Conservation (phyloP, 768 basidiomycete genomes). For the Lactarius quietus region DNA sequence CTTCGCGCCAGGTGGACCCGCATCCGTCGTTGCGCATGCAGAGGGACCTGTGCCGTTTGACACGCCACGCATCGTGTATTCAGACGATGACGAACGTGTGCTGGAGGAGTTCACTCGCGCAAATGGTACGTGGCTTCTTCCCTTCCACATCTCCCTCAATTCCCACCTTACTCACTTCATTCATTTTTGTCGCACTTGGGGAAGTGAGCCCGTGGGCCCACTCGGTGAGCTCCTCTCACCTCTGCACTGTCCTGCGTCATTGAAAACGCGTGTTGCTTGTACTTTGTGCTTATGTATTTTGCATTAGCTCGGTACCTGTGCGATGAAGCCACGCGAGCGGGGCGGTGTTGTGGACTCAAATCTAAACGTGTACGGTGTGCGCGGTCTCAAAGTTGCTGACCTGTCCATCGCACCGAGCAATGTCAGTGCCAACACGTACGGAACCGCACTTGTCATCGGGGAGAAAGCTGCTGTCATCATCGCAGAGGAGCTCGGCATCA, state of each 20-base stretch:
- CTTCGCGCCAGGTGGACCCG: conserved; percentile 33
- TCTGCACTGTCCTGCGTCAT: too few relatives aligned
- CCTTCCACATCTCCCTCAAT: not conserved
- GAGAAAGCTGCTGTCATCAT: conserved; percentile 60
- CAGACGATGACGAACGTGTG: conserved; percentile 35
- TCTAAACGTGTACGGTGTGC: conserved; percentile 59
- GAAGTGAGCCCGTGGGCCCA: conserved; percentile 14
- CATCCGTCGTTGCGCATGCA: conserved; percentile 23
- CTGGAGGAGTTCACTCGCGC: conserved; percentile 32
- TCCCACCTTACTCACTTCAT: not conserved
- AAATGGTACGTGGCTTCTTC: not conserved
- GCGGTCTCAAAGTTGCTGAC: too few relatives aligned
- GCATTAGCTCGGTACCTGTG: too few relatives aligned
- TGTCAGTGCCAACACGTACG: conserved; percentile 41
- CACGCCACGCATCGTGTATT: conserved; percentile 34
- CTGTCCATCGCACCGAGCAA: conserved; percentile 39
- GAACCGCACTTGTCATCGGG: conserved; percentile 43
- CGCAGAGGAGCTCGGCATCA: conserved; percentile 44
- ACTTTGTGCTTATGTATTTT: too few relatives aligned
- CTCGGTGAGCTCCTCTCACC: conserved; percentile 32
- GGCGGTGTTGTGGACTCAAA: too few relatives aligned
- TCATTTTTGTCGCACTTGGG: not conserved
- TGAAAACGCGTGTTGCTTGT: too few relatives aligned
- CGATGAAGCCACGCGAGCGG: too few relatives aligned
- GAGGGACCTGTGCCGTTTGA: conserved; percentile 29